Evolutionary conservation across 768 basidiomycete genomes (phyloP).

Genomic region (Lentinula sp.): DNA sequence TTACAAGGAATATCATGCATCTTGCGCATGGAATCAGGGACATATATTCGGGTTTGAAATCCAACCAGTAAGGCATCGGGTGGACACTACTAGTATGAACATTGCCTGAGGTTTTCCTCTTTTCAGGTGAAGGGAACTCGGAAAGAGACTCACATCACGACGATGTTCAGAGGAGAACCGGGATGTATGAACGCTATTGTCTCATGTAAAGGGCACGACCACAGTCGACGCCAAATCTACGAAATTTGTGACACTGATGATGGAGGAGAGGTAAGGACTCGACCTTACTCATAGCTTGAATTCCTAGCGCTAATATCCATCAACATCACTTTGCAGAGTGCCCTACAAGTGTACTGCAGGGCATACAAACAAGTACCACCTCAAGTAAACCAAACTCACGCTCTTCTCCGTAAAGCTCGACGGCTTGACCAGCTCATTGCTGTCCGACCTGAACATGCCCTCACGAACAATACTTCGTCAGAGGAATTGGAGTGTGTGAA

Average conservation of each 20-base stretch:
- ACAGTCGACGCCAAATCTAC: conserved; percentile 60
- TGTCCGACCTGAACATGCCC: conserved; percentile 29
- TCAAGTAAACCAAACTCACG: conserved; percentile 62
- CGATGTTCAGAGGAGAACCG: conserved; percentile 71
- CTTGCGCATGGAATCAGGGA: conserved; percentile 85
- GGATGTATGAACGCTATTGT: conserved; percentile 77
- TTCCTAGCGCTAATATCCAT: conserved; percentile 2
- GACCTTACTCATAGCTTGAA: not conserved
- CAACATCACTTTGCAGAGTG: conserved; percentile 47
- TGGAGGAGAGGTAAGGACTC: conserved; percentile 59
- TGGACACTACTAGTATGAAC: not conserved
- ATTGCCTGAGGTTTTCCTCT: not conserved
- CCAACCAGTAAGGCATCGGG: conserved; percentile 50
- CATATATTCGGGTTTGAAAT: conserved; percentile 93
- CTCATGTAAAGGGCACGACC: conserved; percentile 74
- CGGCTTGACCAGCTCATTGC: conserved; percentile 73
- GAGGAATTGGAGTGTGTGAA: conserved; percentile 44
- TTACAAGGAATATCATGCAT: conserved; percentile 70
- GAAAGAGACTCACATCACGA: conserved; percentile 55
- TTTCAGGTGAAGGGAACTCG: conserved; percentile 71
- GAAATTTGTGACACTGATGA: conserved; percentile 85
- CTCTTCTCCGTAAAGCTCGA: conserved; percentile 82
- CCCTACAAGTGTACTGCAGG: conserved; percentile 81
- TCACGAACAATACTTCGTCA: conserved; percentile 10
- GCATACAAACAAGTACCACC: conserved; percentile 76